Conservation (phyloP, 2,329 filamentous ascomycete species). For the Exophiala sp. region DNA sequence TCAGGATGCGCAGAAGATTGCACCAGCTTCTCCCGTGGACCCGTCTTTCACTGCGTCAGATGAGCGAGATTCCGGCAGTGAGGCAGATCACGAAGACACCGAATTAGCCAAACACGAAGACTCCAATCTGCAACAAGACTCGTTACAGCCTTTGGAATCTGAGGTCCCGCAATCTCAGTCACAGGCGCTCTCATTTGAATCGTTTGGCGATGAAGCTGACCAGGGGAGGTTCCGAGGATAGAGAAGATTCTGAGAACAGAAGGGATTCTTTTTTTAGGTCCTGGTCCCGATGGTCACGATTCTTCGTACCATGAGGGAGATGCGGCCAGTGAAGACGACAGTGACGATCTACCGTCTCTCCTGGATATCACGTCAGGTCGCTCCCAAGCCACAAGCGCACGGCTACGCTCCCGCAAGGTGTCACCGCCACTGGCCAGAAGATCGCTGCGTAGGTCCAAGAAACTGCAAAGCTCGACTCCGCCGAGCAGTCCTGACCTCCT, state of each 20-base stretch:
- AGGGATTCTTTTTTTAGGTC: constrained; percentile 23
- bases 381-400: background rate
- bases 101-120: constrained; percentile 4
- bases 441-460: constrained; percentile 9
- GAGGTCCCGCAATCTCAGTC: constrained; percentile 19
- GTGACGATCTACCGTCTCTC: constrained; percentile 24
- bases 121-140: background rate
- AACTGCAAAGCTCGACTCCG: background rate
- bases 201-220: background rate
- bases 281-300: constrained; percentile 23
- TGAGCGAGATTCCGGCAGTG: background rate
- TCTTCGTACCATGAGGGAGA: constrained; percentile 22
- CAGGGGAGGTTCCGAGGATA: constrained; percentile 5
- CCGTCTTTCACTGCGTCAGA: constrained; percentile 14
- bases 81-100: constrained; percentile 5
- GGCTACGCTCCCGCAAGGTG: constrained; percentile 3
- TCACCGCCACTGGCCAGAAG: constrained; percentile 7
- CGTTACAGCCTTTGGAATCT: constrained; percentile 3
- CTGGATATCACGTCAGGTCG: constrained; percentile 22
- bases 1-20: constrained; percentile 27
- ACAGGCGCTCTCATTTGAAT: constrained; percentile 1
- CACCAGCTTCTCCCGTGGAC: constrained; percentile 16
- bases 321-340: constrained; percentile 13
- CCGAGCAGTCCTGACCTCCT: constrained; percentile 13
- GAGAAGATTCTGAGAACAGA: too few relatives aligned